Evolutionary conservation across 2,329 filamentous ascomycete species (phyloP), one percentile per base, ranked within the genome.

Genomic region (Penicillium thymicola): DNA sequence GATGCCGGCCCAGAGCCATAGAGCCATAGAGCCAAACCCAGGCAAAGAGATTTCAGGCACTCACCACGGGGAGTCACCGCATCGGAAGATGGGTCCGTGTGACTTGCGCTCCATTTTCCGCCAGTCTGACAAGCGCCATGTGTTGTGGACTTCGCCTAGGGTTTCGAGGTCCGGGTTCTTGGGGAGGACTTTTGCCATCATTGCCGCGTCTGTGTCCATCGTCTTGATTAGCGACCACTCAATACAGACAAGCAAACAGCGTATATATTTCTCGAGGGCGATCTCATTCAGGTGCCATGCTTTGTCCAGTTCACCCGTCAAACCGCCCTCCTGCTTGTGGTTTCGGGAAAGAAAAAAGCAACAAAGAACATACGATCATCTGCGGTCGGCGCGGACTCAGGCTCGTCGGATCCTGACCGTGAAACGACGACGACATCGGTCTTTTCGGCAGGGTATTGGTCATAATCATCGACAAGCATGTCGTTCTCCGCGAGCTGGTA

Each of bases 111-210:
- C 80, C 65, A 95, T 76, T 37, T 78, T 82, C 62, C 89, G 83
- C 92, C 93, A 99, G 60, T 89, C 83, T 66, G 89, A 82, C 59
- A 99, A 90, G 30, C 89, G 85, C 94, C 94, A 99, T 67, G 91
- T 96, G 75, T 89, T 74, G 65, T 88, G 78, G 40, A 82, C 82
- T 71, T 96, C 90, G 52, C 87, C 87, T 61, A 93, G 82, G 34
- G 88, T 87, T 69, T 91, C 89, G 61, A 92, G 86, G 64, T 96
- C 91, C 64, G 91, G 86, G 46, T 92, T 79, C 53, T 88, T 85
- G 11, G 86, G 85, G 57, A 97, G 83, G 64, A 92, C 85, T 63
- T 88, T 79, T 67, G 90, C 87, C 78, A 89, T 89, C 85, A 97
- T 96, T 48, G 89, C 89, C 64, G 95, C 89, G 76, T 85, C 89